Percentiles rank a stretch among this genome's conserved stretches.
These are phyloP conservation scores for Aspergillus fischeri DNA, from an alignment of 2,329 filamentous ascomycete genomes.

Conservation along the genomic window DNA sequence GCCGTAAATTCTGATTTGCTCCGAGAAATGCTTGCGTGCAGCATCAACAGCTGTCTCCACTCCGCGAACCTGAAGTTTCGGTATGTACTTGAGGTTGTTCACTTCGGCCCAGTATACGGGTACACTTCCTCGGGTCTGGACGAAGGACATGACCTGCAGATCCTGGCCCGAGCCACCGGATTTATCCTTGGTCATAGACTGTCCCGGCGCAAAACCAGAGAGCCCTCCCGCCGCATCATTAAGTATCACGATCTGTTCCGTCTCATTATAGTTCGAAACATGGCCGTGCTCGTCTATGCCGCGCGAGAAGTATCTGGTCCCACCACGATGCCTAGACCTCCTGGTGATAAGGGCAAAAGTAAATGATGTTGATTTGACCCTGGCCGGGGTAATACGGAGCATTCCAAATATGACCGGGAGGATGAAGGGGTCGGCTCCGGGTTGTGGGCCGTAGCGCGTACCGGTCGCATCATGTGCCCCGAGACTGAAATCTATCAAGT, in stretches of 20 bases:
- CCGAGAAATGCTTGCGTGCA: constrained; percentile 81
- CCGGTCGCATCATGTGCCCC: constrained; percentile 48
- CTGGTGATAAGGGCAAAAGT: constrained; percentile 86
- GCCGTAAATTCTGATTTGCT: constrained; percentile 90
- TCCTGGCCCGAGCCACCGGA: constrained; percentile 62
- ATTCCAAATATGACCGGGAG: constrained; percentile 95
- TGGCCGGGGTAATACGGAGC: constrained; percentile 83
- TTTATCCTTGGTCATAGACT: constrained; percentile 71
- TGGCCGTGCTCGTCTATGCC: constrained; percentile 90
- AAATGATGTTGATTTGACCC: constrained; percentile 76
- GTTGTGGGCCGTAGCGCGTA: constrained; percentile 54
- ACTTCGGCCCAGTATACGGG: constrained; percentile 96
- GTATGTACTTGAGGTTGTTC: constrained; percentile 87
- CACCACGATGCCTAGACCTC: constrained; percentile 80
- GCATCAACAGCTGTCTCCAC: constrained; percentile 76
- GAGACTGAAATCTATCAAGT: constrained; percentile 83
- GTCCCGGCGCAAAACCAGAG: constrained; percentile 74
- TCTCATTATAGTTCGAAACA: constrained; percentile 99
- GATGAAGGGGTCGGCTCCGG: constrained; percentile 83
- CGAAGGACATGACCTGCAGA: constrained; percentile 86
- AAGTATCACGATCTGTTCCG: constrained; percentile 84
- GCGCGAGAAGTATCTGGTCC: constrained; percentile 91
- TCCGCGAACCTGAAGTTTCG: constrained; percentile 80
- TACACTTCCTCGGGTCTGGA: constrained; percentile 94
- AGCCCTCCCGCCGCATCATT: constrained; percentile 75